A percentile compares a stretch with the other conserved stretches of the same genome.
Conservation (phyloP, 176 grass and related monocot genomes). For the Carex cristatella region DNA sequence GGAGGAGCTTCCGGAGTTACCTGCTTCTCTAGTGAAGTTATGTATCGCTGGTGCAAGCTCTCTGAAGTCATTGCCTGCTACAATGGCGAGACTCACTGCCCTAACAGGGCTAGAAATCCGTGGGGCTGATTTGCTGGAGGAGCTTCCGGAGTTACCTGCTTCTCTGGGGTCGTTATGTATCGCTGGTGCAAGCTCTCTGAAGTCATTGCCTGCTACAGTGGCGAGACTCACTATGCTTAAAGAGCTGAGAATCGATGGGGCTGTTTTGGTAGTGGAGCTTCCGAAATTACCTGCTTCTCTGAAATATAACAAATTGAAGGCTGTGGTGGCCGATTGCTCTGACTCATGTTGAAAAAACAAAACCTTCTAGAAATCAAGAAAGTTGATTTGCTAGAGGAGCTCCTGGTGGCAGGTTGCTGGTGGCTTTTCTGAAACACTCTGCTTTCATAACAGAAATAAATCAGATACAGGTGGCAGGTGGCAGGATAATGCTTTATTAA, state of each 20-base stretch:
- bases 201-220: constrained; percentile 11
- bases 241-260: no score
- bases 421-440: no score
- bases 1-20: no score
- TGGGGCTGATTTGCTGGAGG: background rate
- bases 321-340: background rate
- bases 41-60: no score
- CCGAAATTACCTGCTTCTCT: background rate
- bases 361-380: background rate
- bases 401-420: no score
- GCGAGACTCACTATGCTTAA: constrained; percentile 1
- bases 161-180: constrained; percentile 8
- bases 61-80: background rate
- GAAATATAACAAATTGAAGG: background rate
- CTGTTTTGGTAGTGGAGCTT: no score
- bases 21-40: no score
- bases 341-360: no score
- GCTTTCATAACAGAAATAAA: no score
- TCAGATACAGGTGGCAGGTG: no score
- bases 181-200: background rate
- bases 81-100: background rate
- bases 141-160: constrained; percentile 19
- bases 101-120: background rate
- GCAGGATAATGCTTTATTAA: background rate
- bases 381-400: no score